phyloP scores from a whole-genome alignment of 305 asterid species.

The Fraxinus sp. region DNA sequence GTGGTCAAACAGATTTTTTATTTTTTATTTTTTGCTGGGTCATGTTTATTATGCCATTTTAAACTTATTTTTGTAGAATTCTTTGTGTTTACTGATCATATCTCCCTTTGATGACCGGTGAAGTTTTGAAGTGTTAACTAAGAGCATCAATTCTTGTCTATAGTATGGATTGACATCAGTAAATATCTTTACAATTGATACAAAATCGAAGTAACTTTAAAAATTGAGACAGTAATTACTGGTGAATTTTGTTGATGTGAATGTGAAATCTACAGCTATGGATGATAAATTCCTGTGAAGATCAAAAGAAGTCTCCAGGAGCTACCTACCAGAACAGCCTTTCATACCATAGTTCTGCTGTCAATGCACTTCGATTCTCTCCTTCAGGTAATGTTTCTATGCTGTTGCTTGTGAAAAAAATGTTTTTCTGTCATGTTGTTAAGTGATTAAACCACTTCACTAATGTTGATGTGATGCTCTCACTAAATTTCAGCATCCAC shows the following conservation, averaged over 20 bases:
- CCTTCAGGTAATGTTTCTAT: constrained; percentile 59
- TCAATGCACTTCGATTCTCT: constrained; percentile 88
- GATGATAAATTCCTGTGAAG: constrained; percentile 52
- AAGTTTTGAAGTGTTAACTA: neutral
- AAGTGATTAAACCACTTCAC: neutral
- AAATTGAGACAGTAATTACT: neutral
- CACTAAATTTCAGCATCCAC: neutral
- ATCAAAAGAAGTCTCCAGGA: constrained; percentile 58
- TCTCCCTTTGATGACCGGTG: neutral
- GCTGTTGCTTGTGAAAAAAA: neutral
- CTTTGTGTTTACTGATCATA: neutral
- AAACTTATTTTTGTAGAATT: neutral
- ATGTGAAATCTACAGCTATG: constrained; percentile 61
- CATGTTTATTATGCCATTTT: neutral
- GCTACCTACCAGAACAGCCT: constrained; percentile 73
- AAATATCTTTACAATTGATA: neutral
- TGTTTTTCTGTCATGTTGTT: neutral
- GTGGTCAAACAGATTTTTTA: neutral
- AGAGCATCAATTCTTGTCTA: too few species aligned
- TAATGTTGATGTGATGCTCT: neutral
- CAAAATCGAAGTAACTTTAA: constrained; percentile 8
- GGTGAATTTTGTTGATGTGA: constrained; percentile 5
- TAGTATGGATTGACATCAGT: neutral
- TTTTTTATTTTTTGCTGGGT: neutral
- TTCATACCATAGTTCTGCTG: constrained; percentile 80